Evolutionary conservation across 805 yeast genomes (phyloP).

Genomic region (Maudiozyma saulgeensis): DNA sequence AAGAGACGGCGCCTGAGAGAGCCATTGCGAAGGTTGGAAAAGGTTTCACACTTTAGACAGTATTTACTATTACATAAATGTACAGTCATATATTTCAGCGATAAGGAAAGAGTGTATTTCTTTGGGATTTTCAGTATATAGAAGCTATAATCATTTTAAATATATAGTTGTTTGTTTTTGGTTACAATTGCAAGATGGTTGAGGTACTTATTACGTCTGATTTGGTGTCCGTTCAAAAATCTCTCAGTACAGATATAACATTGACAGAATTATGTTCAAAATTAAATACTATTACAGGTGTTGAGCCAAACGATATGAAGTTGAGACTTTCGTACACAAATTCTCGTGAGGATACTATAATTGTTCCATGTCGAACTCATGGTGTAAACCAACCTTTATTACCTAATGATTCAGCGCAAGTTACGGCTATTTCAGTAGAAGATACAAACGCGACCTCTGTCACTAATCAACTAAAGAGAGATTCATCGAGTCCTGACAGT

Average conservation of each 20-base stretch:
- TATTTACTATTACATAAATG: no score
- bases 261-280: constrained; percentile 15
- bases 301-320: constrained; percentile 21
- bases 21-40: no score
- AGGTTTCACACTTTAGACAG: no score
- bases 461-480: constrained; percentile 30
- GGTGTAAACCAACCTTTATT: neutral
- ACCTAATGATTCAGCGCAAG: neutral
- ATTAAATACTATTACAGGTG: constrained; percentile 21
- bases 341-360: neutral
- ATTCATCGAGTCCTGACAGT: constrained; percentile 7
- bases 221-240: constrained; percentile 14
- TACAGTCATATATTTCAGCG: no score
- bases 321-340: constrained; percentile 4
- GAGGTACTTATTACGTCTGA: constrained; percentile 12
- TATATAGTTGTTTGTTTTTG: neutral
- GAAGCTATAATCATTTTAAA: no score
- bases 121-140: no score
- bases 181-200: constrained; percentile 1
- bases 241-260: constrained; percentile 9
- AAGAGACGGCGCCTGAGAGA: neutral
- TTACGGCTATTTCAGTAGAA: constrained; percentile 35
- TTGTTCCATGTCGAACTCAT: neutral
- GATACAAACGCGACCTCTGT: constrained; percentile 47
- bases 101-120: no score